phyloP scores from a whole-genome alignment of 1,284 basidiomycete species.

The Sphagnurus paluster region DNA sequence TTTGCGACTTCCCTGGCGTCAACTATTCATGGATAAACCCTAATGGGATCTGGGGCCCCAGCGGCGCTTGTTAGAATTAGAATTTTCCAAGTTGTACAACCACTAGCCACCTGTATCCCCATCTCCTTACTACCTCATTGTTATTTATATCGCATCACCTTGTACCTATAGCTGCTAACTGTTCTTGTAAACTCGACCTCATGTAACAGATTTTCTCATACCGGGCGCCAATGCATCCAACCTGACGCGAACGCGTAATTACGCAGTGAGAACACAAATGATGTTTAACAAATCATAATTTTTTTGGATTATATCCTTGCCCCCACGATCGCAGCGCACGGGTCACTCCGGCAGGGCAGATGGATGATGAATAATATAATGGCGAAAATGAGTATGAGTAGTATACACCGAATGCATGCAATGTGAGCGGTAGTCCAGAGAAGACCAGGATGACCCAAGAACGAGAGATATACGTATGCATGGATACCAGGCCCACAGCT shows the following conservation, averaged over 20 bases:
- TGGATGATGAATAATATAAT: neutral
- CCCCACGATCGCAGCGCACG: neutral
- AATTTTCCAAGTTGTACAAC: neutral
- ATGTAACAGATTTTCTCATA: too few relatives aligned
- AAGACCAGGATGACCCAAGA: slow-evolving; percentile 9
- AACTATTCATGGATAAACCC: slow-evolving; percentile 16
- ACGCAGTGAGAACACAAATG: too few relatives aligned
- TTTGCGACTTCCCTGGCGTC: neutral
- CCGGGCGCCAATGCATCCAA: too few relatives aligned
- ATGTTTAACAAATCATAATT: too few relatives aligned
- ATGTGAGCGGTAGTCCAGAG: neutral
- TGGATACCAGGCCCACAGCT: neutral
- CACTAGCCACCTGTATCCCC: neutral
- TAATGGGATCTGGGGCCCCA: slow-evolving; percentile 11
- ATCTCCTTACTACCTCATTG: too few relatives aligned
- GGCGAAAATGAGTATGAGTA: slow-evolving; percentile 1
- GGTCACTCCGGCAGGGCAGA: neutral
- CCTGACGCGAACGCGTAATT: too few relatives aligned
- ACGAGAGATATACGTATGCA: slow-evolving; percentile 2
- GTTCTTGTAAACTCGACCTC: too few relatives aligned
- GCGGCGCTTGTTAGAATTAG: neutral
- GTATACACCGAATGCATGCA: slow-evolving; percentile 4
- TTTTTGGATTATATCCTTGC: neutral
- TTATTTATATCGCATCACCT: too few relatives aligned
- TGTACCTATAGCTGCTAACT: too few relatives aligned